phyloP scores from a whole-genome alignment of 768 basidiomycete species.

The Pluteus cervinus region DNA sequence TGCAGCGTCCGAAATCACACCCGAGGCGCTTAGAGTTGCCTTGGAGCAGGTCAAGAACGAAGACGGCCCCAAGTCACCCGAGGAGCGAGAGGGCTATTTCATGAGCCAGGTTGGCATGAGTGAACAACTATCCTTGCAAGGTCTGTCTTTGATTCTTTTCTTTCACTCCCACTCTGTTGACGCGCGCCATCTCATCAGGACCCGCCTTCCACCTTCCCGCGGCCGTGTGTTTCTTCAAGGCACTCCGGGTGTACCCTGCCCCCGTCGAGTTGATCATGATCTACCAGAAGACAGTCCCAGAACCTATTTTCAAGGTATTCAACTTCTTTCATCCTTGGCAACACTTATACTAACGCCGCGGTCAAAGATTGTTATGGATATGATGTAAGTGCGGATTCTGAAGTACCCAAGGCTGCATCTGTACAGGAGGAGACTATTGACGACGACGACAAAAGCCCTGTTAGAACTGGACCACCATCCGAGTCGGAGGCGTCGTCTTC shows the following conservation, averaged over 20 bases:
- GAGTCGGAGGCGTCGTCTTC: too few relatives aligned
- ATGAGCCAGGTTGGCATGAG: constrained; percentile 85
- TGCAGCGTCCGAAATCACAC: constrained; percentile 25
- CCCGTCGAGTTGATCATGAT: constrained; percentile 93
- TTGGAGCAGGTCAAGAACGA: constrained; percentile 67
- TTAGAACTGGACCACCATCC: constrained; percentile 66
- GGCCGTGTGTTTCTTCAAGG: constrained; percentile 88
- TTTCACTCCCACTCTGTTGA: constrained; percentile 1
- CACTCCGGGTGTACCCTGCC: constrained; percentile 89
- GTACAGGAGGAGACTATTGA: constrained; percentile 33
- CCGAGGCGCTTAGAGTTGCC: constrained; percentile 55
- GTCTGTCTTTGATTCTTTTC: constrained; percentile 34
- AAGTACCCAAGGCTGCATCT: constrained; percentile 16
- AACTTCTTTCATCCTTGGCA: background rate
- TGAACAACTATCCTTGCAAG: constrained; percentile 74
- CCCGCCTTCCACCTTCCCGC: constrained; percentile 72
- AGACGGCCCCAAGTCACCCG: constrained; percentile 56
- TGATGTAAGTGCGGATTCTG: constrained; percentile 76
- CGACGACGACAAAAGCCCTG: constrained; percentile 56
- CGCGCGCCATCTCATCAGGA: constrained; percentile 44
- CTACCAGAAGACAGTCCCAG: constrained; percentile 87
- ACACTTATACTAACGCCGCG: too few relatives aligned
- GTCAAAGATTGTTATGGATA: constrained; percentile 52
- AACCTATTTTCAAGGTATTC: constrained; percentile 70
- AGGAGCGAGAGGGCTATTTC: constrained; percentile 85